Percentiles rank a stretch among this genome's conserved stretches.
Evolutionary conservation across 495 filamentous ascomycete genomes (phyloP).

Genomic region (Apiosordaria backusii): DNA sequence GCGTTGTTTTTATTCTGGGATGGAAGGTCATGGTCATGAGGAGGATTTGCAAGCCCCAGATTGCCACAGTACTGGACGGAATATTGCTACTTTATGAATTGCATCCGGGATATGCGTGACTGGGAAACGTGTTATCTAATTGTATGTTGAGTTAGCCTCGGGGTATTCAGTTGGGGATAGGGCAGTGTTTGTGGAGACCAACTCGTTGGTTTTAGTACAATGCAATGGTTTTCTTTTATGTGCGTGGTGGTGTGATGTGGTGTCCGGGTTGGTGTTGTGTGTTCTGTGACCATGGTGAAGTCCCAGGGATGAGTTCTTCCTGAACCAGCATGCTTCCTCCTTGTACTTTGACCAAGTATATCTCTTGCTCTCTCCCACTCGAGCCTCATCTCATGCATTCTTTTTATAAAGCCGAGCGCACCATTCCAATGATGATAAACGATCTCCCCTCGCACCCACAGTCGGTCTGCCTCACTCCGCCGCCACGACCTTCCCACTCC

Average conservation of each 20-base stretch:
- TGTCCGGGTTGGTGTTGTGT: not conserved
- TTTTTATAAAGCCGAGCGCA: too few species aligned
- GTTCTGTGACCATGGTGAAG: not conserved
- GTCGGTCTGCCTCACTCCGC: not conserved
- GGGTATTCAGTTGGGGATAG: not conserved
- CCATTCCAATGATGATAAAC: too few species aligned
- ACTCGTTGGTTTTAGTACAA: not conserved
- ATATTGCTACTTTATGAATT: not conserved
- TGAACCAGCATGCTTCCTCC: too few species aligned
- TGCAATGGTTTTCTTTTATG: not conserved
- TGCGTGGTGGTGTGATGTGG: not conserved
- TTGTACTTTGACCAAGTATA: too few species aligned
- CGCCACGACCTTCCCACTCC: constrained; percentile 45
- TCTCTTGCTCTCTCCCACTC: too few species aligned
- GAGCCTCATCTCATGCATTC: too few species aligned
- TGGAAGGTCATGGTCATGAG: not conserved
- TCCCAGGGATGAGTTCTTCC: too few species aligned
- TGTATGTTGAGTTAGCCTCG: not conserved
- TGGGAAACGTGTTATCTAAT: constrained; percentile 5
- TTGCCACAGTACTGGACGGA: not conserved
- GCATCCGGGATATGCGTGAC: not conserved
- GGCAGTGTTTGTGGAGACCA: not conserved
- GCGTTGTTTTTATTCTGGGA: not conserved
- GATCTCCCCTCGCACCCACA: too few species aligned
- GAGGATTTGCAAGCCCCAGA: not conserved